Conservation (phyloP, 352 stramenopile genomes). For the Plasmopara halstedii region DNA sequence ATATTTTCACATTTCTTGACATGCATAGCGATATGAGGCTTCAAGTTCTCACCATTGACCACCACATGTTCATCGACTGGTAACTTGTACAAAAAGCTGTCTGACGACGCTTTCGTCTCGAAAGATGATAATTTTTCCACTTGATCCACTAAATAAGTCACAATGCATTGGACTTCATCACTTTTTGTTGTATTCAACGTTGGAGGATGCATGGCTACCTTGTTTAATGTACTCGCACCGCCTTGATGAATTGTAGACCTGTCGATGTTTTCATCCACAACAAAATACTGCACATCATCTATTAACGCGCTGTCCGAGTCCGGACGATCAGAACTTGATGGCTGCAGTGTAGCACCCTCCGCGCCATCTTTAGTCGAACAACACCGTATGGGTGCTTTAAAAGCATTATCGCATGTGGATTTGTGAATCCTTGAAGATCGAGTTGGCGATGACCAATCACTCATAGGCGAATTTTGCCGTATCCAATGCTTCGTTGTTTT, state of each 20-base stretch:
- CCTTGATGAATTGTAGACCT: background rate
- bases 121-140: slow-evolving; percentile 10
- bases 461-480: slow-evolving; percentile 12
- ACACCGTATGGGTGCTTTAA: slow-evolving; percentile 14
- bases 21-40: background rate
- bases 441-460: slow-evolving; percentile 7
- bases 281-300: slow-evolving; percentile 16
- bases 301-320: slow-evolving; percentile 9
- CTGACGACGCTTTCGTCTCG: background rate
- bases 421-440: slow-evolving; percentile 11
- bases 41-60: slow-evolving; percentile 1
- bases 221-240: background rate
- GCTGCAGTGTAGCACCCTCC: slow-evolving; percentile 2
- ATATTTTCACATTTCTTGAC: background rate
- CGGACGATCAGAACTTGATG: background rate
- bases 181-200: background rate
- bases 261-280: slow-evolving; percentile 14
- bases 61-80: background rate
- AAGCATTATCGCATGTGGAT: slow-evolving; percentile 8
- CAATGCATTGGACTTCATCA: slow-evolving; percentile 8
- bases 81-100: background rate
- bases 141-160: slow-evolving; percentile 14
- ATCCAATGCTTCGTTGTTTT: slow-evolving; percentile 26
- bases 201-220: background rate
- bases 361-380: slow-evolving; percentile 4